Conservation (phyloP, 768 basidiomycete species). For the Lyophyllum atratum region DNA sequence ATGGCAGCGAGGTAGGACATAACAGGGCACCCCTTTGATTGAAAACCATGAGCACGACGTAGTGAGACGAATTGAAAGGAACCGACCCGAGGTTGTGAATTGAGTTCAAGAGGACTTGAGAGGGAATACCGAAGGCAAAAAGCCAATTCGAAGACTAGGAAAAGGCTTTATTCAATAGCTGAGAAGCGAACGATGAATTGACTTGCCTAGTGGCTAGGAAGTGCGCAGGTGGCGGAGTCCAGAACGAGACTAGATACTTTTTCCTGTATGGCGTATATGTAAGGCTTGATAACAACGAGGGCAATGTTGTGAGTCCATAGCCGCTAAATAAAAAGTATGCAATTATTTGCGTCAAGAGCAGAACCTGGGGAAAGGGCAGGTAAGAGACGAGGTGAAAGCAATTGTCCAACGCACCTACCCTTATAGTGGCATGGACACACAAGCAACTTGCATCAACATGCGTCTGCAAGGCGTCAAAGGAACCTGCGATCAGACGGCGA, state of each 20-base stretch:
- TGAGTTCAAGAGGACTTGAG: neutral
- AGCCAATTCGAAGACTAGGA: neutral
- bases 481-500: neutral
- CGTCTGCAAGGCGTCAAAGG: neutral
- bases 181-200: neutral
- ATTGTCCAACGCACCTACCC: neutral
- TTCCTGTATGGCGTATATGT: neutral
- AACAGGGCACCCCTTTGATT: neutral
- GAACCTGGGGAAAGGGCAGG: neutral
- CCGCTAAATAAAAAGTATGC: too few relatives aligned
- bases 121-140: neutral
- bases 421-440: neutral
- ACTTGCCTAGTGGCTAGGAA: neutral
- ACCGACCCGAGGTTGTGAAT: neutral
- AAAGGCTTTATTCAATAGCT: neutral
- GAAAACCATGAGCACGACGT: neutral
- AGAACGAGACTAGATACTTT: neutral
- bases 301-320: neutral
- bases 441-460: slow-evolving; percentile 6
- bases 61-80: neutral
- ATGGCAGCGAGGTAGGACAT: neutral
- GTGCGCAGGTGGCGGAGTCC: neutral
- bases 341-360: neutral
- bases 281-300: neutral
- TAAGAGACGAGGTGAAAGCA: neutral